A percentile compares a stretch with the other conserved stretches of the same genome.
Evolutionary conservation across 2,329 filamentous ascomycete species (phyloP).

Genomic region (Colletotrichum sp.): DNA sequence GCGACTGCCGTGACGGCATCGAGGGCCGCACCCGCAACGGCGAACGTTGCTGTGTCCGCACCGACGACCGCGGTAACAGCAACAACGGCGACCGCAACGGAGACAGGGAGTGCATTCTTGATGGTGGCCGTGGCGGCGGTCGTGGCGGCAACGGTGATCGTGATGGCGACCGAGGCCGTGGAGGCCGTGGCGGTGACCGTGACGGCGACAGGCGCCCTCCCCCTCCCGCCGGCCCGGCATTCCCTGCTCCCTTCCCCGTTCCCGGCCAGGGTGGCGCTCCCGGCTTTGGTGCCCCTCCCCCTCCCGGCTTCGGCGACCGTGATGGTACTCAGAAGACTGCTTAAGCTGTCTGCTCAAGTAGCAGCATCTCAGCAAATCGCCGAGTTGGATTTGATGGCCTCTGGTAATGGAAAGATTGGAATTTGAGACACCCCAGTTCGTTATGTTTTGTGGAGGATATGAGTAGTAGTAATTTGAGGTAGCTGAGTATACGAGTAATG

Average conservation of each 20-base stretch:
- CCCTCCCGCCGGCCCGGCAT: background rate
- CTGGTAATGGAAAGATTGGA: background rate
- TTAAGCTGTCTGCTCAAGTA: background rate
- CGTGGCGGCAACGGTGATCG: background rate
- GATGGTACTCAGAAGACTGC: background rate
- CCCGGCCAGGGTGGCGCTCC: background rate
- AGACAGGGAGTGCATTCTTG: background rate
- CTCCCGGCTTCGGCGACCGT: background rate
- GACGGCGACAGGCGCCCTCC: background rate
- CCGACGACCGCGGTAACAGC: background rate
- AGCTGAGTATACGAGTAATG: background rate
- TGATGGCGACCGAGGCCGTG: background rate
- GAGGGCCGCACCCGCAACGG: constrained; percentile 4
- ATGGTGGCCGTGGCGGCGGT: background rate
- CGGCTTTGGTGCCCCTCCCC: background rate
- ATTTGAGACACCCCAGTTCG: background rate
- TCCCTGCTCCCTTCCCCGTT: constrained; percentile 6
- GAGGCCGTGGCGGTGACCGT: background rate
- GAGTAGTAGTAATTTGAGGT: background rate
- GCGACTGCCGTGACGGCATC: background rate
- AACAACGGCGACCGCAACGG: background rate
- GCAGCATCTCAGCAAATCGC: background rate
- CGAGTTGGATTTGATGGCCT: background rate
- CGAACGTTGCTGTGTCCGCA: background rate
- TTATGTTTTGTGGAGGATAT: background rate